These are phyloP conservation scores for Gamsiella multidivaricata DNA, from an alignment of 192 early-diverging fungal species.

Conservation along the genomic window DNA sequence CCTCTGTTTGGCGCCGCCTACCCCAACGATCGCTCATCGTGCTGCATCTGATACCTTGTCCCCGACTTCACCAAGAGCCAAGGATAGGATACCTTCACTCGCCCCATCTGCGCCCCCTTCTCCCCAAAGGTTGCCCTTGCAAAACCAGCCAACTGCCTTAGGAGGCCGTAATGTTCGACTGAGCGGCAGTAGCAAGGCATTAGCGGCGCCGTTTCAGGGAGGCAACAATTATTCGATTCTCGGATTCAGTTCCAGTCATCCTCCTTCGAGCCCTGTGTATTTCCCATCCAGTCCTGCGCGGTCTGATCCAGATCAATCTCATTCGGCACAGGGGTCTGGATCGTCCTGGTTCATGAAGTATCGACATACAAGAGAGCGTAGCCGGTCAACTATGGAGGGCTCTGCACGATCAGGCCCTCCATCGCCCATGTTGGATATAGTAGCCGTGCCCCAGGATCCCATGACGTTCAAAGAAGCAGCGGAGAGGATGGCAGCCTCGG, in stretches of 20 bases:
- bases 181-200: neutral
- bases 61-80: neutral
- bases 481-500: neutral
- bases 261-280: neutral
- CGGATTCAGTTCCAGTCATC: neutral
- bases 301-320: neutral
- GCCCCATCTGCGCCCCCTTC: neutral
- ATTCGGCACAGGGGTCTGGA: neutral
- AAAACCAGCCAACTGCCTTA: neutral
- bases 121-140: neutral
- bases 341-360: neutral
- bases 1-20: slow-evolving; percentile 25
- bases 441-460: neutral
- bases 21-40: slow-evolving; percentile 1
- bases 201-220: neutral
- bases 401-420: neutral
- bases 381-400: neutral
- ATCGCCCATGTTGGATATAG: neutral
- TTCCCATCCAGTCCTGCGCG: neutral
- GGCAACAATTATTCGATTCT: neutral
- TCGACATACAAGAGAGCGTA: neutral
- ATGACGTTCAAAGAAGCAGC: neutral
- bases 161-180: neutral
- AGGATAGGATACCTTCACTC: neutral
- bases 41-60: neutral